Evolutionary conservation across 257 asterid genomes (phyloP).

Genomic region (Plantago ovata): DNA sequence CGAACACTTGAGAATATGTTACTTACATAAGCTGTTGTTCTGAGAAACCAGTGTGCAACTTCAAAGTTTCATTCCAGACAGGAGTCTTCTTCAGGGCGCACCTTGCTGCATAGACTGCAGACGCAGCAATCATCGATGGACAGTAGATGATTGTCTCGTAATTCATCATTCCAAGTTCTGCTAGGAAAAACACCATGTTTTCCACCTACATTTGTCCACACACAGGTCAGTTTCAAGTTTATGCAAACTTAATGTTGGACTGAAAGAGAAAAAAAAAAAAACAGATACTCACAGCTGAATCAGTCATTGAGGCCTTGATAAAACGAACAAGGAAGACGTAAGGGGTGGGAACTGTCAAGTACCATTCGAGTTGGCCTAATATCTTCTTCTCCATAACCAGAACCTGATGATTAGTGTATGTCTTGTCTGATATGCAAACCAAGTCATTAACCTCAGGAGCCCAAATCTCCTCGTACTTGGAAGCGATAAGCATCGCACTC

Average conservation of each 20-base stretch:
- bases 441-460: conserved; percentile 63
- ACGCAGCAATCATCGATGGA: no score
- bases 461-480: conserved; percentile 98
- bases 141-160: no score
- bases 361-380: conserved; percentile 20
- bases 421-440: background rate
- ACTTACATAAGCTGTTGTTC: conserved; percentile 62
- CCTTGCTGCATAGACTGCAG: no score
- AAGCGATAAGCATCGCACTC: no score
- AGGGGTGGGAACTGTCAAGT: conserved; percentile 23
- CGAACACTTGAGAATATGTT: no score
- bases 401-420: conserved; percentile 8
- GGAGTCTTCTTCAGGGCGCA: conserved; percentile 51
- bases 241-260: background rate
- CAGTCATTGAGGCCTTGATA: no score
- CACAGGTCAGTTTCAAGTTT: background rate
- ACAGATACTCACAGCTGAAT: conserved; percentile 12
- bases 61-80: conserved; percentile 73
- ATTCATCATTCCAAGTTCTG: no score
- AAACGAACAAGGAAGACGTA: conserved; percentile 20
- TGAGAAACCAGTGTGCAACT: conserved; percentile 62
- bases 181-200: conserved; percentile 54
- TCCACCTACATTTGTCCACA: conserved; percentile 69
- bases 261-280: background rate
- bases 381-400: conserved; percentile 23